Conservation (phyloP, 441 rosid species). For the Pelargonium cotyledonis region DNA sequence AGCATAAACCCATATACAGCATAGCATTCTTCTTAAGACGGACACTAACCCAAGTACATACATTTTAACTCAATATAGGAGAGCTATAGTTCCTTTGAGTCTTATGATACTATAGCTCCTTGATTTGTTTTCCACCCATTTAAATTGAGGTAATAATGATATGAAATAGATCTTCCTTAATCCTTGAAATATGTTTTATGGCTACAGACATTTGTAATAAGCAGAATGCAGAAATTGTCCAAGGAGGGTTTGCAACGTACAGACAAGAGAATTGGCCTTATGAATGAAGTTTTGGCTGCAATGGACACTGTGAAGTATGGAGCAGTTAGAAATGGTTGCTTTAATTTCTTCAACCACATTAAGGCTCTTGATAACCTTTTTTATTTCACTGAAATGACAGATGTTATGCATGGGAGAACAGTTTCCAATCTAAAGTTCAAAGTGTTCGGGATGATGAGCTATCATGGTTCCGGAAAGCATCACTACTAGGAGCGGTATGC, state of each 20-base stretch:
- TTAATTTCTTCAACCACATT: conserved; percentile 9
- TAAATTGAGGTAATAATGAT: neutral
- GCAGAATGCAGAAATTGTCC: conserved; percentile 84
- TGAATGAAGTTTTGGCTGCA: conserved; percentile 98
- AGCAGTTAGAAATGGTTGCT: conserved; percentile 13
- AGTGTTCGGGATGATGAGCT: conserved; percentile 72
- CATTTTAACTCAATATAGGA: no score
- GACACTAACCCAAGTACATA: no score
- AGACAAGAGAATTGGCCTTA: conserved; percentile 95
- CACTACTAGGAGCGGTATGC: conserved; percentile 79
- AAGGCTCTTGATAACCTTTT: conserved; percentile 13
- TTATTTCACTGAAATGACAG: conserved; percentile 37
- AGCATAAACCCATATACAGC: no score
- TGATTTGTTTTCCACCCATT: conserved; percentile 9
- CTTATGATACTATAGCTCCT: conserved; percentile 3
- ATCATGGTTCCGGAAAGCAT: conserved; percentile 94
- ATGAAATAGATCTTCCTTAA: conserved; percentile 14
- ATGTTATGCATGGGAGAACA: conserved; percentile 99
- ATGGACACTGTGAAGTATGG: conserved; percentile 99
- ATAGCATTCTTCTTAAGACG: no score
- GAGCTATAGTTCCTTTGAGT: neutral
- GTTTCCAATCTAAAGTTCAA: conserved; percentile 92
- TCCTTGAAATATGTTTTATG: conserved; percentile 12
- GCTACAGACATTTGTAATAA: conserved; percentile 77
- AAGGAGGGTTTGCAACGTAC: conserved; percentile 99